Conservation (phyloP, 768 basidiomycete genomes). For the Suillus lakei region DNA sequence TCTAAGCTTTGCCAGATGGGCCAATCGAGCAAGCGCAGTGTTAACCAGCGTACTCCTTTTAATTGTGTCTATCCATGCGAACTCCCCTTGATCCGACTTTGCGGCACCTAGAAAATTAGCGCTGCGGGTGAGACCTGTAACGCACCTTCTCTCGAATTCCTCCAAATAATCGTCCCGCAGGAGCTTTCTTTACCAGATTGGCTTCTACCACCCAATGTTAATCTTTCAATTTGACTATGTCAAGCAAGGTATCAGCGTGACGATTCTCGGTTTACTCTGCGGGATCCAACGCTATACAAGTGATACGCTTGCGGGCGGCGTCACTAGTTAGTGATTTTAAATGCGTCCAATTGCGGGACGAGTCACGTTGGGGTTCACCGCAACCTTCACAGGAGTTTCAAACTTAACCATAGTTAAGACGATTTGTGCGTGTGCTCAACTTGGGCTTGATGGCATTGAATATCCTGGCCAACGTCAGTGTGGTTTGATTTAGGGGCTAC, state of each 20-base stretch:
- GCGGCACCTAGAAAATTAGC: background rate
- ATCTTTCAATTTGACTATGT: conserved; percentile 61
- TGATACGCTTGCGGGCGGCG: too few species aligned
- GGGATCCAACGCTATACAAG: conserved; percentile 14
- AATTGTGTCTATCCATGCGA: conserved; percentile 34
- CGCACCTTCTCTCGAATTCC: background rate
- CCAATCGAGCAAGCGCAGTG: conserved; percentile 51
- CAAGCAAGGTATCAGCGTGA: conserved; percentile 46
- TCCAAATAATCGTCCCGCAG: conserved; percentile 9
- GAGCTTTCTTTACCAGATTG: conserved; percentile 33
- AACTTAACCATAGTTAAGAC: conserved; percentile 44
- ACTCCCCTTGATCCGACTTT: conserved; percentile 43
- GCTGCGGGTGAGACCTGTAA: conserved; percentile 19
- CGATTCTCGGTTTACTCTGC: conserved; percentile 62
- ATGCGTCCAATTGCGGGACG: conserved; percentile 58
- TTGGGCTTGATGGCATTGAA: conserved; percentile 48
- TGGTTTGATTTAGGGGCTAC: too few species aligned
- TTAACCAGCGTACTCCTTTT: conserved; percentile 43
- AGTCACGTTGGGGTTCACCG: conserved; percentile 47
- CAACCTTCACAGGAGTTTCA: conserved; percentile 45
- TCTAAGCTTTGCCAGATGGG: conserved; percentile 47
- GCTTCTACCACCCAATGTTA: conserved; percentile 55
- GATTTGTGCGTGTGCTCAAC: conserved; percentile 39
- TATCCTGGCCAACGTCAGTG: conserved; percentile 38
- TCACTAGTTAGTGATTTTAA: too few species aligned